Base-by-base conservation (phyloP, 2,329 filamentous ascomycete genomes). In the Helotiales sp. region DNA sequence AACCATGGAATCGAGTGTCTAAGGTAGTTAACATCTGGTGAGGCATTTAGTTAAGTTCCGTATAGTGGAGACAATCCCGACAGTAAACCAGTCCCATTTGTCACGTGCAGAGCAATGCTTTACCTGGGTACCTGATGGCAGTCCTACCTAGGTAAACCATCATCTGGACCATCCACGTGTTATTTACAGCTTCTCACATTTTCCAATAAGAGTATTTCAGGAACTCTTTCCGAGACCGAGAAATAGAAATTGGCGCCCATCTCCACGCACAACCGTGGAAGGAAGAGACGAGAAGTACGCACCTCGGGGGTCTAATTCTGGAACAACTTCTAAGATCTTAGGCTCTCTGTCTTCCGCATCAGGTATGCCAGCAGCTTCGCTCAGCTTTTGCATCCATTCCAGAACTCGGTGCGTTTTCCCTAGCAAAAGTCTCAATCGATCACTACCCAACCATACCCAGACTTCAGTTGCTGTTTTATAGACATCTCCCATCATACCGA, bases 401-500 rank as follows among this genome's bases (percentile, higher is more conserved):
- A 48, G 24, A 4, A 31, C 24, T 8, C 25, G 3, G 15, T 30
- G 7, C 1, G 22, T 15, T 13, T 5, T 13, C 3, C 6, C 8
- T 15, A 3, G 40, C 19, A 44, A 10, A 7, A 3, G 12, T 24
- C n/a, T 29, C 30, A 51, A 27, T 2, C 31, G 48, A 27, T 38
- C 48, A 17, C 34, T 30, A 5, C 50, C 50, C 9, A 52, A 36
- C 50, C 50, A 52, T 3, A 52, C 50, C 34, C 25, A 30, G 12
- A 52, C 50, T 24, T 52, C 7, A 30, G 34, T 9, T 22, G 50
- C 50, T 3, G 24, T 24, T 15, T 13, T 24, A 19, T 44, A 52
- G 24, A 52, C 36, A 9, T 40, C 50, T 22, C 50, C 50, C 50
- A 52, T 52, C 50, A 52, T 52, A 13, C 22, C 10, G 3, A 52